Evolutionary conservation across 176 grass and related monocot genomes (phyloP), one percentile per base, ranked within the genome.

Genomic region (Cenchrus fungigraminus): DNA sequence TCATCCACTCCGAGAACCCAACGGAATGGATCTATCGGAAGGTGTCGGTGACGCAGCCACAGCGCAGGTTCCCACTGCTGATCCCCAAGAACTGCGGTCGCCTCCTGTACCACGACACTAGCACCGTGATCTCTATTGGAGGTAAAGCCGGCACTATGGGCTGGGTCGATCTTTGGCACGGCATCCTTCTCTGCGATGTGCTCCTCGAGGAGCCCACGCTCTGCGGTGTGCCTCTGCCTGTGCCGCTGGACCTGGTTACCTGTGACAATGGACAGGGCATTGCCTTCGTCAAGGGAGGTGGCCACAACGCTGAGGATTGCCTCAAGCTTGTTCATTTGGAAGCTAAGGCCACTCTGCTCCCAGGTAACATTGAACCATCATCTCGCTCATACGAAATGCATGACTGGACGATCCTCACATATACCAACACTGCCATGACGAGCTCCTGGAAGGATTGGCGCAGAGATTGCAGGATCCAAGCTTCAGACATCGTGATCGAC

Each of bases 351-450:
- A 45, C 44, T 45, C 6, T 25, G 3, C 3, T 45, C 7, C 44
- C 44, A 0, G 44, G 44, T 45, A 45, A 45, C 44, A 45, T 45
- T 8, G 44, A 45, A 45, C 3, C 7, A 45, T 1, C 15, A 71
- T 32, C 37, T 7, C 13, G 0, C 45, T 81, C 32, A 59, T 45
- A 6, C 44, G 3, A 45, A 49, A 74, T 65, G 59, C 44, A 66
- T 12, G 28, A 67, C 62, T 67, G 78, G 61, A 12, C 25, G 9
- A 40, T 67, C 62, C 0, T 49, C 78, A 56, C 64, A 56, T 81
- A 32, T 9, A 81, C 44, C 78, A 81, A 81, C 64, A 12, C 45
- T 10, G 12, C 16, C 1, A 81, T 81, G 49, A 81, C 64, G 1
- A 31, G 0, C 47, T 68, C 78, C 3, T 81, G 16, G 29, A 43